phyloP scores from a whole-genome alignment of 2,329 filamentous ascomycete genomes.

The Cladosporium sp. region DNA sequence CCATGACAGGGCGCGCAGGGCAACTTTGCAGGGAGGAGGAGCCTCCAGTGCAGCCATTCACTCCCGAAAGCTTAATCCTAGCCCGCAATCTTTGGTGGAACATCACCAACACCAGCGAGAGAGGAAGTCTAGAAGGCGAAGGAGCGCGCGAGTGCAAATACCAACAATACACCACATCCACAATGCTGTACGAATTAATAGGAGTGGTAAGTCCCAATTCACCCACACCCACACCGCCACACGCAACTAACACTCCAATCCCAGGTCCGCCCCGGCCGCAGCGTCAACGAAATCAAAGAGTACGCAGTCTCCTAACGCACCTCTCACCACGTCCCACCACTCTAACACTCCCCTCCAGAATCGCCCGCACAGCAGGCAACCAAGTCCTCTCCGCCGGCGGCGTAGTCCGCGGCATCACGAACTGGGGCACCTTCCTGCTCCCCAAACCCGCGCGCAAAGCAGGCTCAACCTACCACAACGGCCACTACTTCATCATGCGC shows the following conservation, averaged over 20 bases:
- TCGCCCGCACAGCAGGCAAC: conserved; percentile 78
- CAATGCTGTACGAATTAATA: conserved; percentile 96
- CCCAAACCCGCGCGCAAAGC: conserved; percentile 74
- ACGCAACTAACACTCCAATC: conserved; percentile 15
- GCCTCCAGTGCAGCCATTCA: not conserved
- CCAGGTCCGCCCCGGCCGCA: conserved; percentile 81
- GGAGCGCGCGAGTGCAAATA: not conserved
- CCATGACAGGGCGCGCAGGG: too few relatives aligned
- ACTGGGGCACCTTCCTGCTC: conserved; percentile 91
- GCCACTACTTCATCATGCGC: conserved; percentile 97
- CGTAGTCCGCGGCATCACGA: conserved; percentile 85
- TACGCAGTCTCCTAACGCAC: conserved; percentile 45
- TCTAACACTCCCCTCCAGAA: conserved; percentile 50
- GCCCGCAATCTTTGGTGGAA: not conserved
- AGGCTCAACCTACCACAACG: conserved; percentile 75
- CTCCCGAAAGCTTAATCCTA: not conserved
- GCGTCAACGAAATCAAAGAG: conserved; percentile 90
- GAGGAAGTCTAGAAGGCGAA: not conserved
- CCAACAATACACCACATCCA: conserved; percentile 12
- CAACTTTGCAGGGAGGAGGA: too few relatives aligned
- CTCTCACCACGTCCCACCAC: conserved; percentile 1
- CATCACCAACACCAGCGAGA: not conserved
- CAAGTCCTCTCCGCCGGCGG: conserved; percentile 78
- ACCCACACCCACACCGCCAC: not conserved
- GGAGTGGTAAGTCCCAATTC: conserved; percentile 66